Base-by-base conservation (phyloP, 768 basidiomycete genomes). In the Cystofilobasidium ferigula region DNA sequence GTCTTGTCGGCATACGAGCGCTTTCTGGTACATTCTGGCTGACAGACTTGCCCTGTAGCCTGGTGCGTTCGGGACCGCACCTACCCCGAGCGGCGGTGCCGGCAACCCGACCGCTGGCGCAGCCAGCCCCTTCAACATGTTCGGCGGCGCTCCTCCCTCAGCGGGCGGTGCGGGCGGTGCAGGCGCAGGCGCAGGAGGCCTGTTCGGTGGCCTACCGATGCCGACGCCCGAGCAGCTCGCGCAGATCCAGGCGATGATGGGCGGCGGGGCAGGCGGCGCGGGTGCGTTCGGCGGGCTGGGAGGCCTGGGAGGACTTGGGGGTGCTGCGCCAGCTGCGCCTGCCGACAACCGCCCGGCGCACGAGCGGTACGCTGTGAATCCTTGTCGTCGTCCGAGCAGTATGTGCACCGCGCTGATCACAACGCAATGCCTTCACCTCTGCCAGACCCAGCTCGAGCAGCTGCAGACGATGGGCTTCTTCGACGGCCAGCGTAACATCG, bases 401-500 rank as follows among this genome's bases (percentile, higher is more conserved):
- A n/a, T n/a, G n/a, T n/a, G n/a, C n/a, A n/a, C n/a, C n/a, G n/a
- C n/a, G n/a, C n/a, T n/a, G n/a, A n/a, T n/a, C n/a, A n/a, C n/a
- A n/a, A n/a, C n/a, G n/a, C n/a, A n/a, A n/a, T n/a, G n/a, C n/a
- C n/a, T n/a, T n/a, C n/a, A n/a, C n/a, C n/a, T n/a, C n/a, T n/a
- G n/a, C n/a, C 34, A 53, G 54, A 51, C 60, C 16, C 62, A 68
- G 22, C 38, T 68, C 20, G 65, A 35, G 20, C 65, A 67, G 60
- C 43, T 68, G 1, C 67, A 68, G 47, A 48, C 38, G 4, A 68
- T 68, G 67, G 67, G 67, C 14, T 68, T 68, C 67, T 68, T 63
- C 67, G 67, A 68, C 53, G 67, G 67, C 2, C 61, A 63, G 48
- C 24, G 56, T 7, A 68, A 68, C 61, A 62, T 68, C 36, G 62